Evolutionary conservation across 345 rosid species (phyloP), one percentile per base, ranked within the genome.

Genomic region (Clausena lansium): DNA sequence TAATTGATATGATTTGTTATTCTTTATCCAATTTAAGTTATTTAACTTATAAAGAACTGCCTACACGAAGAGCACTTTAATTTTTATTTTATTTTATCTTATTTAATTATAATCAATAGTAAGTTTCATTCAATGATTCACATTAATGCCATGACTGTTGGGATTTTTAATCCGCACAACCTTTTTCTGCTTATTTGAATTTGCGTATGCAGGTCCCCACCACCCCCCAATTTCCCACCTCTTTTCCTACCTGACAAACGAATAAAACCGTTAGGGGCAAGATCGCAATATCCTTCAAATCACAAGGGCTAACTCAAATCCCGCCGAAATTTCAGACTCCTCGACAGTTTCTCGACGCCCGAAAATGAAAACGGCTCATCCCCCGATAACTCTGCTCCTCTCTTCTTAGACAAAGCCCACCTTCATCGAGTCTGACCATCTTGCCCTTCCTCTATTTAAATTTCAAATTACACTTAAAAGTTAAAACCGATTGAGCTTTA

Each of bases 261-360:
- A 83, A 85, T 80, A 63, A 65, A 83, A 89, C 92, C 89, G 92
- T 86, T 78, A 86, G 83, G 73, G 87, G 86, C 66, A 86, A 5
- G 71, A 9, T 76, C 67, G 92, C 66, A 85, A 83, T 78, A 79
- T 59, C 5, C 0, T 11, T 0, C 0, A 57, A 54, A 55, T 0
- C 0, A 6, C 2, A 50, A 65, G 87, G 90, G 82, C 78, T 78
- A 62, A 6, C 22, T 2, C 10, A 8, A 25, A 64, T 19, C 17
- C 76, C 86, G 91, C 85, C 92, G 89, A 80, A 84, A 91, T 91
- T 82, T 76, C 91, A 83, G 89, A 82, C 67, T 59, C 67, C 66
- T 80, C 77, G 84, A 83, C 77, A 81, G 78, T 35, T 76, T 68
- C 85, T 84, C 87, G 76, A 70, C 78, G 64, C 83, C 87, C 91